Evolutionary conservation across 2,329 filamentous ascomycete species (phyloP).

Genomic region (Aspergillus transmontanensis): DNA sequence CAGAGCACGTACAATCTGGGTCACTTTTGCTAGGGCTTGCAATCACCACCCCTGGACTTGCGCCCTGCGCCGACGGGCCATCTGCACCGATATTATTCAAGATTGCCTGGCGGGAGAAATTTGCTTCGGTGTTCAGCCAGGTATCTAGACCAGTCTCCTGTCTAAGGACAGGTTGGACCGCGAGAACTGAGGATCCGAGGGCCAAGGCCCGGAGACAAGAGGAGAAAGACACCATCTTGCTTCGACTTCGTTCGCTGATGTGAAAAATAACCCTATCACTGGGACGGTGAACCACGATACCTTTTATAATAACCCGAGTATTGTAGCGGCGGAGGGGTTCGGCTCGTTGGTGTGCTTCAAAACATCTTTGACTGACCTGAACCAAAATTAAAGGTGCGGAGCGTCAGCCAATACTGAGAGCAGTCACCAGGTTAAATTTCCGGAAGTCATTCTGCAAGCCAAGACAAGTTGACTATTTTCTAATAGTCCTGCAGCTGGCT

Average conservation of each 20-base stretch:
- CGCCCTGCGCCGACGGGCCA: conserved; percentile 53
- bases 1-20: conserved; percentile 53
- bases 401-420: not conserved
- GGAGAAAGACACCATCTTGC: not conserved
- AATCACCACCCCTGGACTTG: conserved; percentile 55
- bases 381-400: not conserved
- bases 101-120: conserved; percentile 24
- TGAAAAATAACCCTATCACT: not conserved
- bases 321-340: not conserved
- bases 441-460: not conserved
- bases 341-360: not conserved
- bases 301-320: not conserved
- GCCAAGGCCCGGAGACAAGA: not conserved
- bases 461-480: not conserved
- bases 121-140: not conserved
- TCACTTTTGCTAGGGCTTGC: conserved; percentile 59
- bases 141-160: not conserved
- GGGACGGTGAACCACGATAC: not conserved
- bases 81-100: conserved; percentile 59
- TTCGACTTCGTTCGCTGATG: not conserved
- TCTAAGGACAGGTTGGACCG: not conserved
- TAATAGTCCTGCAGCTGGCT: not conserved
- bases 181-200: not conserved
- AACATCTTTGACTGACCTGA: not conserved
- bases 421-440: not conserved